Percentiles rank a stretch among this genome's conserved stretches.
Evolutionary conservation across 257 asterid genomes (phyloP).

Genomic region (Mentha longifolia): DNA sequence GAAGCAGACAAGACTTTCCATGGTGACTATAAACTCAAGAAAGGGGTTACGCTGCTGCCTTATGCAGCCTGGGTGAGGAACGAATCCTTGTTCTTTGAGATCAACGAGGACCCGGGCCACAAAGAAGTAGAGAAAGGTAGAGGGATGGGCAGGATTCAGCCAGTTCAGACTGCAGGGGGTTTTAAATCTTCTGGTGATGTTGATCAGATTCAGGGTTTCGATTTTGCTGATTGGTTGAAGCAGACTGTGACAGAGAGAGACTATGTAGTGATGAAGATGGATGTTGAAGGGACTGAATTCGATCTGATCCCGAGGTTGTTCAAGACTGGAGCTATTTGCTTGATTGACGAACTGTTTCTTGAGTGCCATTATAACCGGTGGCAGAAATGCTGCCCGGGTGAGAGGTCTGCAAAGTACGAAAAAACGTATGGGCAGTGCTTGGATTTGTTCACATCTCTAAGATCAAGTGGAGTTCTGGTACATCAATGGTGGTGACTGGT

Average conservation of each 20-base stretch:
- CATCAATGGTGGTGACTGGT: constrained; percentile 94
- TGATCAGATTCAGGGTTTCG: constrained; percentile 86
- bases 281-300: constrained; percentile 97
- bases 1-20: constrained; percentile 89
- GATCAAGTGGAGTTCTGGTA: constrained; percentile 88
- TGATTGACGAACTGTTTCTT: constrained; percentile 89
- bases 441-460: constrained; percentile 74
- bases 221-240: constrained; percentile 93
- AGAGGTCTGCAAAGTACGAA: constrained; percentile 74
- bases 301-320: constrained; percentile 85
- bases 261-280: constrained; percentile 98
- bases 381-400: constrained; percentile 98
- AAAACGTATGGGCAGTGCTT: constrained; percentile 88
- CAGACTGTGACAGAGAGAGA: constrained; percentile 65
- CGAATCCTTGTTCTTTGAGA: constrained; percentile 80
- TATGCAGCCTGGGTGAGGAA: constrained; percentile 98
- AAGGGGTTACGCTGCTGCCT: constrained; percentile 82
- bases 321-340: constrained; percentile 84
- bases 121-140: constrained; percentile 69
- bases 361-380: constrained; percentile 97
- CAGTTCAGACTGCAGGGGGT: constrained; percentile 59
- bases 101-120: constrained; percentile 74
- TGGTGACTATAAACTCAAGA: constrained; percentile 66
- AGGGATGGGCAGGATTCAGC: constrained; percentile 97
- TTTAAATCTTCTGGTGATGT: constrained; percentile 52